Evolutionary conservation across 2,329 filamentous ascomycete genomes (phyloP).

Genomic region (Endothia cerciana): DNA sequence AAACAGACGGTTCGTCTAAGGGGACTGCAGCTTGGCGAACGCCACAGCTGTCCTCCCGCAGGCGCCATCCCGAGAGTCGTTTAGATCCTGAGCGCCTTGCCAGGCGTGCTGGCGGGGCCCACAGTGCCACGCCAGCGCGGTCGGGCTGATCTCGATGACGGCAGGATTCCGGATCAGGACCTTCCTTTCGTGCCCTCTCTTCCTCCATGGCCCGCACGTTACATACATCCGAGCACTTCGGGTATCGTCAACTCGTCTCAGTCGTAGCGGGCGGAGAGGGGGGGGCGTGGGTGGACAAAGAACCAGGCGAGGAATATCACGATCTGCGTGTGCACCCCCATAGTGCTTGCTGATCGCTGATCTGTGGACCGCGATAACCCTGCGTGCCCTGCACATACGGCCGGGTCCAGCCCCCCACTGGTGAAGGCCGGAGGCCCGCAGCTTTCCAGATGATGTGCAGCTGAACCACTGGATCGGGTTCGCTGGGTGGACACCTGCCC

Average conservation of each 20-base stretch:
- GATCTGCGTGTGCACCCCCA: background rate
- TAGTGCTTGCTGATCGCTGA: background rate
- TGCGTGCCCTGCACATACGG: too few species aligned
- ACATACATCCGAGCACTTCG: too few species aligned
- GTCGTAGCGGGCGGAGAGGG: too few species aligned
- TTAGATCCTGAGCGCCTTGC: background rate
- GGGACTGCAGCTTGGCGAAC: background rate
- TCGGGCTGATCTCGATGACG: too few species aligned
- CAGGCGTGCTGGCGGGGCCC: too few species aligned
- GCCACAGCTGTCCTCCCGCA: conserved; percentile 1
- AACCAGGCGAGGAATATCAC: background rate
- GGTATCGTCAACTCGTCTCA: background rate
- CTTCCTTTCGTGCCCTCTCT: too few species aligned
- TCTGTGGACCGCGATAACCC: background rate
- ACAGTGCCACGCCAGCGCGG: too few species aligned
- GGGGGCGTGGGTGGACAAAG: background rate
- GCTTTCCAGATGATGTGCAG: conserved; percentile 1
- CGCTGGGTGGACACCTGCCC: background rate
- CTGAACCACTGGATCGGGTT: conserved; percentile 5
- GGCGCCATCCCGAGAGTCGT: background rate
- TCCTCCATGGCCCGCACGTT: too few species aligned
- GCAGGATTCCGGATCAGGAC: too few species aligned
- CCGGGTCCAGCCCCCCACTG: background rate
- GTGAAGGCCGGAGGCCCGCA: background rate
- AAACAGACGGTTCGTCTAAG: background rate